Evolutionary conservation across 495 filamentous ascomycete species (phyloP), one percentile per base, ranked within the genome.

Genomic region (Neurospora sp.): DNA sequence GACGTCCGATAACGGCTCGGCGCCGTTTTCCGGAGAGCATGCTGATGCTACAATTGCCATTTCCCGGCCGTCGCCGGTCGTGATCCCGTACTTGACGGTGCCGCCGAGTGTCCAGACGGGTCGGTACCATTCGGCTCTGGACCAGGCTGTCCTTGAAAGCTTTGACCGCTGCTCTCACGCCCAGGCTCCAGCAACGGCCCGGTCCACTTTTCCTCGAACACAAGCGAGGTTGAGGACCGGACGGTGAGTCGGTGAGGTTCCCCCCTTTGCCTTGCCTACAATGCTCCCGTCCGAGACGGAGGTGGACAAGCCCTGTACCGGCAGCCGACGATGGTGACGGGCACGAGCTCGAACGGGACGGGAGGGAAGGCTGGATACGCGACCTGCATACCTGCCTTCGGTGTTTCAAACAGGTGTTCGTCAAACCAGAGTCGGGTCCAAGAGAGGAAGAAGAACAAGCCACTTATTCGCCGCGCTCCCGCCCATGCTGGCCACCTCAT

Each of bases 171-270:
- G 53, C 53, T 66, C 53, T 66, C 27, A 18, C 53, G 27, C 27
- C 53, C 53, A 35, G 53, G 53, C 27, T 61, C 53, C 53, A 66
- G 27, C 53, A 66, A 66, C 53, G 27, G 27, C 53, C 53, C 12
- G 27, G 27, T 66, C 53, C 53, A 66, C 53, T 53, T 44, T 37
- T 70, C 35, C 72, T 73, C 72, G 40, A 73, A 70, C 72, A 53
- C 72, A 73, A 73, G 68, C 41, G 72, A 73, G 66, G 22, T 70
- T 66, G 53, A 35, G 27, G 27, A 66, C 53, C 14, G 35, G 53
- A 66, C 53, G 53, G 53, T 66, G 53, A 66, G 53, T 66, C 53
- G 53, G 53, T 66, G 53, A 66, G 53, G 53, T 66, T 18, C 53
- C 27, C 27, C 53, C 53, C 53, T 12, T 61, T 61, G 53, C 22